Conservation (phyloP, 2,329 filamentous ascomycete species). For the Scytalidium sp. region DNA sequence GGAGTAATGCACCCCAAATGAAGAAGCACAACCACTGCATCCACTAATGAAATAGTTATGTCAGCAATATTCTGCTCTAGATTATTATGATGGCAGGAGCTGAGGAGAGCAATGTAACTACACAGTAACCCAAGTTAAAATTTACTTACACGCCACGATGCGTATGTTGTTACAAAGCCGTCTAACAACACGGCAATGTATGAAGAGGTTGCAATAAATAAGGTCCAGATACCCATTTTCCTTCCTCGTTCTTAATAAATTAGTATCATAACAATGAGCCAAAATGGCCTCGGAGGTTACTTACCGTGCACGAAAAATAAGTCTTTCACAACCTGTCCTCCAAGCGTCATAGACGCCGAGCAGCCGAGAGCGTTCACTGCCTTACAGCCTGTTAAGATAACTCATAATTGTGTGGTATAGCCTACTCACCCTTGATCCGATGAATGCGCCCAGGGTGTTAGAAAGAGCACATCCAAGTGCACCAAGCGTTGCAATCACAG, state of each 20-base stretch:
- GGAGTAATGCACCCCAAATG: neutral
- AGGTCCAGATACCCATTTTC: neutral
- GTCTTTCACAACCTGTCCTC: neutral
- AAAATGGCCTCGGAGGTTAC: no score
- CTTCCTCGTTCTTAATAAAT: neutral
- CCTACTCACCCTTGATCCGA: neutral
- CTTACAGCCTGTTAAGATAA: neutral
- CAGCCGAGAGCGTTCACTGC: neutral
- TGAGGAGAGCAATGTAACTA: no score
- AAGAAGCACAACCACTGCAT: neutral
- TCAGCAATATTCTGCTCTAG: no score
- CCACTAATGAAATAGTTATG: neutral
- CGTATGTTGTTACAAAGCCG: neutral
- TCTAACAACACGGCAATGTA: neutral
- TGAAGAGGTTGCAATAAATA: neutral
- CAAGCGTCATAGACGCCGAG: neutral
- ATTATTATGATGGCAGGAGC: no score
- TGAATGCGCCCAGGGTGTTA: neutral
- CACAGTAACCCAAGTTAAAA: no score
- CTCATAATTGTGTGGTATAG: no score
- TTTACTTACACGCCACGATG: neutral
- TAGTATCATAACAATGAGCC: no score
- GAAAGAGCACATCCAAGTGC: constrained; percentile 11
- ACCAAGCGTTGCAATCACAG: constrained; percentile 29
- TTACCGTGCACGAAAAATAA: neutral